A percentile compares a stretch with the other conserved stretches of the same genome.
These are phyloP conservation scores for Scedosporium boydii DNA, from an alignment of 2,329 filamentous ascomycete species.

Conservation along the genomic window DNA sequence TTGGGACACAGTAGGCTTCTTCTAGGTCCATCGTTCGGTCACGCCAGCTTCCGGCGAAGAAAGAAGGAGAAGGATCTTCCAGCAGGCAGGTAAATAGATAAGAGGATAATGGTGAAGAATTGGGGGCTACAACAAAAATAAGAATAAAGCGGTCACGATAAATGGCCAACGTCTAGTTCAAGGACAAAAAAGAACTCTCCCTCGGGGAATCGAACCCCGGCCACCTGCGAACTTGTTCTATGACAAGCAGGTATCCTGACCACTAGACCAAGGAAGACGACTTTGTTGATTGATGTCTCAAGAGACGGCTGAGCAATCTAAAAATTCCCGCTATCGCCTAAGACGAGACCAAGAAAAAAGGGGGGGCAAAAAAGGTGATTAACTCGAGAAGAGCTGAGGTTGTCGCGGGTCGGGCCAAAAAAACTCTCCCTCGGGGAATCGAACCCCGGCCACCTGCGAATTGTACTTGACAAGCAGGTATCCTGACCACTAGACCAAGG, in stretches of 20 bases:
- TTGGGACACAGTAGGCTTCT: no score
- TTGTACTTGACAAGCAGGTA: constrained; percentile 2
- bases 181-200: constrained; percentile 1
- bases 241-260: constrained; percentile 8
- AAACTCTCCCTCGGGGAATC: constrained; percentile 19
- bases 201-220: constrained; percentile 25
- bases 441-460: constrained; percentile 22
- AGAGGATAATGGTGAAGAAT: background rate
- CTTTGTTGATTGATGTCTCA: background rate
- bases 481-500: constrained; percentile 8
- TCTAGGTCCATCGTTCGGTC: no score
- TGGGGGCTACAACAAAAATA: background rate
- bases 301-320: background rate
- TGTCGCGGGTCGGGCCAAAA: background rate
- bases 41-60: background rate
- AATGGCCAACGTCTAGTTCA: background rate
- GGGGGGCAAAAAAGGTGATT: background rate
- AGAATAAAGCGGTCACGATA: background rate
- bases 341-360: background rate
- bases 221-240: constrained; percentile 15
- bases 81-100: no score
- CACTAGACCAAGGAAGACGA: constrained; percentile 7
- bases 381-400: background rate
- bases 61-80: background rate
- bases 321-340: background rate